Conservation (phyloP, 148 eudicot genomes). For the Camellia japonica region DNA sequence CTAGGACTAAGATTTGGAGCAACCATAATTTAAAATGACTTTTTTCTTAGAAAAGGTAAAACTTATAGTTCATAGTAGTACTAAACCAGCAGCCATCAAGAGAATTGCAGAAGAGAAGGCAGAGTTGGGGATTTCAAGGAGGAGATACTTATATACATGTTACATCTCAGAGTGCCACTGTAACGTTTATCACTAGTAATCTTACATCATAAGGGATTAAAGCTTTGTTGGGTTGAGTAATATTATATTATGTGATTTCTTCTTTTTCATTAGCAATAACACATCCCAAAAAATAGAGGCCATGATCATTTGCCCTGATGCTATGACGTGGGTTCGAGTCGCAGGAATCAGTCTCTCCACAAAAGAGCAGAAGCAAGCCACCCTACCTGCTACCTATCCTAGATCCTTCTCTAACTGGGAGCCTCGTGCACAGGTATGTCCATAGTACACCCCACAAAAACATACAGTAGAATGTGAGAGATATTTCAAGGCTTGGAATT, state of each 20-base stretch:
- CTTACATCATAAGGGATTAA: neutral
- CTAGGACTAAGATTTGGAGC: neutral
- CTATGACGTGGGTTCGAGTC: neutral
- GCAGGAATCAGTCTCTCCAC: neutral
- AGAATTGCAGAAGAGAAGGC: neutral
- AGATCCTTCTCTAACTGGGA: neutral
- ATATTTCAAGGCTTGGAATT: neutral
- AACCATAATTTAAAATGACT: neutral
- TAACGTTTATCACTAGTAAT: neutral
- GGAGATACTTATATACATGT: neutral
- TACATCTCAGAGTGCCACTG: neutral
- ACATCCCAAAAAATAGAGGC: neutral
- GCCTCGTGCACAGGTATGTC: neutral
- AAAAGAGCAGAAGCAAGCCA: neutral
- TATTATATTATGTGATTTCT: neutral
- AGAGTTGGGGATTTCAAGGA: neutral
- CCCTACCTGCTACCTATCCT: neutral
- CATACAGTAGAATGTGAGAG: neutral
- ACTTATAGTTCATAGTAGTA: too few species aligned
- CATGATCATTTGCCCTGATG: neutral
- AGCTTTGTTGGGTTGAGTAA: neutral
- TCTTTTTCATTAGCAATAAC: neutral
- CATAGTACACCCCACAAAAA: neutral
- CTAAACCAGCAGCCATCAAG: neutral
- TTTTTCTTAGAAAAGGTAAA: too few species aligned